Evolutionary conservation across 805 yeast genomes (phyloP).

Genomic region (Zygotorulaspora florentina): DNA sequence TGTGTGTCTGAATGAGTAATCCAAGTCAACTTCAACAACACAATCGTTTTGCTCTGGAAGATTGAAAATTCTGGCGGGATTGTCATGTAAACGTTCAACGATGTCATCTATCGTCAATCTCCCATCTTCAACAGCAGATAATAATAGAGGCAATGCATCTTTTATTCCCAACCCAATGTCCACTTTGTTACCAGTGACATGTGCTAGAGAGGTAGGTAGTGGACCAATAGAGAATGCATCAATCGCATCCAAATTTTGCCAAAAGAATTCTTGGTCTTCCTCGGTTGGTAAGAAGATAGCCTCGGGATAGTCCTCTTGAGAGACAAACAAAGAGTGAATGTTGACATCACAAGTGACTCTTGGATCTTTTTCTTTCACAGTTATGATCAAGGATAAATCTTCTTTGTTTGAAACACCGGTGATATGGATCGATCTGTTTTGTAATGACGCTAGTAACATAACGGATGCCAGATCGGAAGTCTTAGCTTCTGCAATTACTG

Average conservation of each 20-base stretch:
- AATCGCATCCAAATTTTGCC: conserved; percentile 67
- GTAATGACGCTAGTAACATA: conserved; percentile 81
- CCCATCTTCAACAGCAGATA: conserved; percentile 73
- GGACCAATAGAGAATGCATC: conserved; percentile 88
- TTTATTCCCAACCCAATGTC: conserved; percentile 72
- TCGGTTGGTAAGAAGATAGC: conserved; percentile 72
- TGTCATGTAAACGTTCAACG: conserved; percentile 66
- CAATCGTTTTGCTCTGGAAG: conserved; percentile 72
- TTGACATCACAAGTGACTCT: conserved; percentile 88
- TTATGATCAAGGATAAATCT: conserved; percentile 75
- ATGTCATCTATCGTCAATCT: conserved; percentile 70
- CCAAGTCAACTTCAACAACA: conserved; percentile 75
- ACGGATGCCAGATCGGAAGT: conserved; percentile 92
- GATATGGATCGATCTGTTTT: conserved; percentile 79
- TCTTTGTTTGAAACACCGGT: conserved; percentile 78
- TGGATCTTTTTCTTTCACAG: conserved; percentile 79
- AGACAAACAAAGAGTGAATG: conserved; percentile 70
- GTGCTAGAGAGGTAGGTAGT: conserved; percentile 68
- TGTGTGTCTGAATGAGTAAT: conserved; percentile 47
- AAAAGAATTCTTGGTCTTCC: conserved; percentile 75
- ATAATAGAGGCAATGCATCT: conserved; percentile 76
- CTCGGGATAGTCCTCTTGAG: conserved; percentile 66
- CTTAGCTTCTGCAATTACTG: conserved; percentile 87
- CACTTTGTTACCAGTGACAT: conserved; percentile 55
- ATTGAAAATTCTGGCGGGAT: conserved; percentile 78